Conservation (phyloP, 2,329 filamentous ascomycete genomes). For the Magnaporthiopsis incrustans region DNA sequence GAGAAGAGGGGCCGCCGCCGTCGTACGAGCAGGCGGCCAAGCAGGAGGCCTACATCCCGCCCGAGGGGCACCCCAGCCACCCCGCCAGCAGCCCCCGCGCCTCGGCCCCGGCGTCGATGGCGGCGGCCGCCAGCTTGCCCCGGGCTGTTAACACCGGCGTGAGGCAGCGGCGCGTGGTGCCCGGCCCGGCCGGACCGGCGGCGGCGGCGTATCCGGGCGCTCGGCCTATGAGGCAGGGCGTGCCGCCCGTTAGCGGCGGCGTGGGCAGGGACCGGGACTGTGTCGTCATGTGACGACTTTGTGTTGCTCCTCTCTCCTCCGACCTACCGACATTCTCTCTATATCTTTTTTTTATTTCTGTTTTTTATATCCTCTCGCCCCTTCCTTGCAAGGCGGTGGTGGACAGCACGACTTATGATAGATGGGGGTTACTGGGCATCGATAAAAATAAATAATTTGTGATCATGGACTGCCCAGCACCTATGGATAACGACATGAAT, state of each 20-base stretch:
- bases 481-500: no score
- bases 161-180: not conserved
- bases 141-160: not conserved
- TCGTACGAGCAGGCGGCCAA: conserved; percentile 51
- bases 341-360: not conserved
- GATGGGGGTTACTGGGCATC: no score
- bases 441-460: no score
- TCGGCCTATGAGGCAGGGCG: not conserved
- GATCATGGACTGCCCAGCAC: no score
- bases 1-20: conserved; percentile 44
- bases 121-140: not conserved
- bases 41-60: conserved; percentile 42
- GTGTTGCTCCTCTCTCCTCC: not conserved
- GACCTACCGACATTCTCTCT: no score
- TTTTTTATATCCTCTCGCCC: not conserved
- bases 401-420: no score
- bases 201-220: not conserved
- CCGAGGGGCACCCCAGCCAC: conserved; percentile 42
- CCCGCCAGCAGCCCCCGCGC: conserved; percentile 29
- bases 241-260: not conserved
- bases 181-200: not conserved
- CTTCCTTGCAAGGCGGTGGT: no score
- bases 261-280: conserved; percentile 4
- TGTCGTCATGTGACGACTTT: conserved; percentile 3
- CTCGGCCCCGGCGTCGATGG: not conserved